phyloP scores from a whole-genome alignment of 1,284 basidiomycete species.

The Heterobasidion annosum region DNA sequence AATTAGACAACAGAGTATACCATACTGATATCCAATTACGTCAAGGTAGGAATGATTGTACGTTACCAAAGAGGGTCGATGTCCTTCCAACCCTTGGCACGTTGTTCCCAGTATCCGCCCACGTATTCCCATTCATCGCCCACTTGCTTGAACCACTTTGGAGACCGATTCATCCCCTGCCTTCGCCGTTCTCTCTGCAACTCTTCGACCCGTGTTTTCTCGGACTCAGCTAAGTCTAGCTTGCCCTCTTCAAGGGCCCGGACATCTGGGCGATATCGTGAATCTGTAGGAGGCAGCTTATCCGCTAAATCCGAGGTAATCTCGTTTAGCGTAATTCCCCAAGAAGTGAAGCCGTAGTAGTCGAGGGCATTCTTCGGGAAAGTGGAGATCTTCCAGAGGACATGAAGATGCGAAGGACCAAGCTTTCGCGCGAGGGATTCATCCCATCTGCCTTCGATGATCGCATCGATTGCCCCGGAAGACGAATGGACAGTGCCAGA shows the following conservation, averaged over 20 bases:
- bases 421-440: slow-evolving; percentile 62
- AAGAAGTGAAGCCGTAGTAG: slow-evolving; percentile 79
- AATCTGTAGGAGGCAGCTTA: slow-evolving; percentile 77
- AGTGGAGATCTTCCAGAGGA: slow-evolving; percentile 67
- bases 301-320: slow-evolving; percentile 61
- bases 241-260: slow-evolving; percentile 80
- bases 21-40: neutral
- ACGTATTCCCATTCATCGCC: slow-evolving; percentile 69
- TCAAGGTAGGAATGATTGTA: neutral
- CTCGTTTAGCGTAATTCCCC: slow-evolving; percentile 78
- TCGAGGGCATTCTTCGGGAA: slow-evolving; percentile 69
- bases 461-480: slow-evolving; percentile 43
- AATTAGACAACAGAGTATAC: neutral
- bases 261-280: slow-evolving; percentile 80
- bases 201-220: slow-evolving; percentile 74
- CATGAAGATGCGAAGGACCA: slow-evolving; percentile 58
- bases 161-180: slow-evolving; percentile 42
- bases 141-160: slow-evolving; percentile 66
- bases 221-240: slow-evolving; percentile 65
- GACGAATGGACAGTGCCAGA: slow-evolving; percentile 50
- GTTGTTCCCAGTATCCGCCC: slow-evolving; percentile 80
- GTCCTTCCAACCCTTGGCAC: slow-evolving; percentile 54
- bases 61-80: slow-evolving; percentile 56
- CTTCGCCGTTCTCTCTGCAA: slow-evolving; percentile 60
- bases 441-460: slow-evolving; percentile 80